Evolutionary conservation across 257 asterid species (phyloP), one percentile per base, ranked within the genome.

Genomic region (Fraxinus americana): DNA sequence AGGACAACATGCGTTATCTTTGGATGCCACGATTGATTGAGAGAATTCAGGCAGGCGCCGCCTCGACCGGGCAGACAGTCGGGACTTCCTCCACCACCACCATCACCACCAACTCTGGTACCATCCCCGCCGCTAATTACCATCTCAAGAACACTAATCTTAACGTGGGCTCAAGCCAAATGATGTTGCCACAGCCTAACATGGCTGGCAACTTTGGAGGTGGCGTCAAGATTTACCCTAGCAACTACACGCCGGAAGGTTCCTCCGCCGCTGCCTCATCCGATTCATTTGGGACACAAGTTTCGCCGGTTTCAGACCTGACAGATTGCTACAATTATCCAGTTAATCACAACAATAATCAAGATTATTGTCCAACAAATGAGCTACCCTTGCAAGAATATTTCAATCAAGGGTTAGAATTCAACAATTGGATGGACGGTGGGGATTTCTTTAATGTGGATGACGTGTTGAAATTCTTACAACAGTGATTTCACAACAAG

Each of bases 11-110:
- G 97, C 91, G 98, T n/a, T 87, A 92, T 67, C 85, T 91, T 7
- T 92, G 97, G 97, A 92, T 92, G 92, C 97, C 97, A 0, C 81
- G 97, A 54, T 63, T 92, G 19, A 90, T 88, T 2, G 98, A 92
- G 79, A 85, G 92, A 45, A 92, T 92, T 78, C 92, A 85, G 83
- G 88, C 86, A 0, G 86, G 84, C 5, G 82, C 85, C 19, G 83
- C 85, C 0, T 1, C 74, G 14, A 12, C 54, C 9, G 34, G 74
- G 35, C 4, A 66, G 1, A 10, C 30, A 36, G 8, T 54, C 79
- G 43, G 41, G 70, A 6, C 66, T 21, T 11, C 34, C 59, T 4
- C 78, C 65, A 0, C 4, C 73, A 5, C 65, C 29, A 8, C 78
- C 65, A 0, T 0, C 73, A 5, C 65, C 29, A 8, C 77, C 57